A percentile compares a stretch with the other conserved stretches of the same genome.
Conservation (phyloP, 345 rosid genomes). For the Pseudoturritis turrita region DNA sequence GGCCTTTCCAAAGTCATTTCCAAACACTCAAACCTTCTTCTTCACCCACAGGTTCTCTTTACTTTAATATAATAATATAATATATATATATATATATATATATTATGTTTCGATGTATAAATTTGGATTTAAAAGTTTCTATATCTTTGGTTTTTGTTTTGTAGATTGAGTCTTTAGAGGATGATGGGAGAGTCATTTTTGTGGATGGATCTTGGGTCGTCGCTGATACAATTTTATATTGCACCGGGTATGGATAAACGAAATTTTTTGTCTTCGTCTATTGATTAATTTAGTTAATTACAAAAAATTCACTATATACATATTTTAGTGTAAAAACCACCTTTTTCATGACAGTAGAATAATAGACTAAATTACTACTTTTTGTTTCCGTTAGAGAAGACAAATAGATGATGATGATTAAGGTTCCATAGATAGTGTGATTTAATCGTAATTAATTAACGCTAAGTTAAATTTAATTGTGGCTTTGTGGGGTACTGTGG, state of each 20-base stretch:
- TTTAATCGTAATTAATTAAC: neutral
- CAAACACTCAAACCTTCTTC: slow-evolving; percentile 52
- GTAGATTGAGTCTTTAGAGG: slow-evolving; percentile 61
- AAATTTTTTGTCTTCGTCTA: neutral
- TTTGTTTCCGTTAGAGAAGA: slow-evolving; percentile 17
- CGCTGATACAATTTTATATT: slow-evolving; percentile 72
- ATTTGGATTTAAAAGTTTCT: neutral
- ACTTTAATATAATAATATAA: no score
- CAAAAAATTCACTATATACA: neutral
- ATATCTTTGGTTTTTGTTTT: neutral
- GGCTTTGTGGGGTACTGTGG: slow-evolving; percentile 15
- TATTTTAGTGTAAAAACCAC: neutral
- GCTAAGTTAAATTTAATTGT: neutral
- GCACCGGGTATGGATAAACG: slow-evolving; percentile 75
- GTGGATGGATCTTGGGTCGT: slow-evolving; percentile 55
- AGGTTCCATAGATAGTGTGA: neutral
- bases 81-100: no score
- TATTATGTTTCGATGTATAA: neutral
- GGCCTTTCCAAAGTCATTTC: slow-evolving; percentile 78
- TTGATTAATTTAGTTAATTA: neutral
- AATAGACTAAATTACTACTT: neutral
- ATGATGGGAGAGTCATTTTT: slow-evolving; percentile 64
- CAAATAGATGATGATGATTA: neutral
- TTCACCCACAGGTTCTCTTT: slow-evolving; percentile 55
- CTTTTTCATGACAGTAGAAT: neutral